These are phyloP conservation scores for Podila clonocystis DNA, from an alignment of 192 early-diverging fungal species.

Conservation along the genomic window DNA sequence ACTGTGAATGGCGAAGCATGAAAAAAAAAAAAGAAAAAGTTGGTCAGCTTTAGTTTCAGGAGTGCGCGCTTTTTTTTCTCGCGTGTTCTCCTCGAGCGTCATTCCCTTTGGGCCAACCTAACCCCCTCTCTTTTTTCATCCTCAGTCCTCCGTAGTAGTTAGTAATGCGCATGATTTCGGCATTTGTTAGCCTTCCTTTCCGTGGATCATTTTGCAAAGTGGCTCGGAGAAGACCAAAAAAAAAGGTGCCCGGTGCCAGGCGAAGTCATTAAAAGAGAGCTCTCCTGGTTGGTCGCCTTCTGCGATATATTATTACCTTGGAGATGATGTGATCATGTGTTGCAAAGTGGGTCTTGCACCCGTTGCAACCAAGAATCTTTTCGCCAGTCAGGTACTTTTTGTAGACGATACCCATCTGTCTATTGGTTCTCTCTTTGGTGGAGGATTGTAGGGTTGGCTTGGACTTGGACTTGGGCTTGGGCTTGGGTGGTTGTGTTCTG, in stretches of 20 bases:
- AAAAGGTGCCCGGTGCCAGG: not conserved
- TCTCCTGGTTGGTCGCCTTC: not conserved
- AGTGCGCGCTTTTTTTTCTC: not conserved
- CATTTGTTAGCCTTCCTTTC: no score
- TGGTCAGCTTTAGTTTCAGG: not conserved
- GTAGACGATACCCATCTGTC: conserved; percentile 62
- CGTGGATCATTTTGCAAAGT: no score
- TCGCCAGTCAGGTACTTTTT: conserved; percentile 53
- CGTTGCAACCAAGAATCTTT: conserved; percentile 57
- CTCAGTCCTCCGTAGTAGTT: not conserved
- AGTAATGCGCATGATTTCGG: no score
- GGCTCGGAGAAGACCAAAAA: not conserved
- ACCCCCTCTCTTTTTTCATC: not conserved
- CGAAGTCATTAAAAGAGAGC: not conserved
- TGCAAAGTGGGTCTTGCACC: conserved; percentile 63
- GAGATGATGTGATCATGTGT: conserved; percentile 58
- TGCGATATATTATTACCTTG: conserved; percentile 50
- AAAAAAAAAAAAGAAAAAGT: not conserved
- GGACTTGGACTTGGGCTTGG: not conserved
- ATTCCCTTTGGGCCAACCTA: no score
- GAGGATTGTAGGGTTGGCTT: not conserved
- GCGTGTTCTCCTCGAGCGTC: no score
- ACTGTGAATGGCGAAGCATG: conserved; percentile 30
- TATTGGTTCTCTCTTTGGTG: conserved; percentile 1
- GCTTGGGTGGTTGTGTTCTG: not conserved